These are phyloP conservation scores for Malus hybrid DNA, from an alignment of 331 rosid genomes.

Conservation along the genomic window DNA sequence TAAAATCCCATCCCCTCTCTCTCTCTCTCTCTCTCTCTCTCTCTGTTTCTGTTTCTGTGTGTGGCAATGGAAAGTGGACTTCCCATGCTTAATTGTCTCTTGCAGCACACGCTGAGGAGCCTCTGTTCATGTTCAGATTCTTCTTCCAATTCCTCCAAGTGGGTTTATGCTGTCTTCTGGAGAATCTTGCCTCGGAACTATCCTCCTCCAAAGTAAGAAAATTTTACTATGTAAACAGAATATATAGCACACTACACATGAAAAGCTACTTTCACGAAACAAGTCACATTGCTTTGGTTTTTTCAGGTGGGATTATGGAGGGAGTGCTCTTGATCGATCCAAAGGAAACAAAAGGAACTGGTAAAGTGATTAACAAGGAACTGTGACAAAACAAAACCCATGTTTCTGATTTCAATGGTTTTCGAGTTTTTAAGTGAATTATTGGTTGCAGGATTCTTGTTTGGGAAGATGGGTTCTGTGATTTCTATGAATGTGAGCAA, in stretches of 20 bases:
- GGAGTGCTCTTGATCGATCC: constrained; percentile 62
- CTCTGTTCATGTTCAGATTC: constrained; percentile 46
- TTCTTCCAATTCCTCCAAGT: constrained; percentile 56
- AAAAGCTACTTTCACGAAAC: neutral
- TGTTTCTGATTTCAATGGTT: neutral
- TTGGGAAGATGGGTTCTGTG: constrained; percentile 97
- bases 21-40: neutral
- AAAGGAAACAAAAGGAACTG: constrained; percentile 90
- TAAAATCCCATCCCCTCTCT: neutral
- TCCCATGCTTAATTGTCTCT: constrained; percentile 63
- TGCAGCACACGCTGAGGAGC: constrained; percentile 65
- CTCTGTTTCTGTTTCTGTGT: neutral
- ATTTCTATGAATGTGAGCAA: constrained; percentile 65
- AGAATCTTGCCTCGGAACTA: constrained; percentile 71
- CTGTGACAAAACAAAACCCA: constrained; percentile 9
- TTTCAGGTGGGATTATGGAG: constrained; percentile 89
- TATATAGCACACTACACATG: neutral
- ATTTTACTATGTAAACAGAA: constrained; percentile 1
- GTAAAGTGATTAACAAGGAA: constrained; percentile 21
- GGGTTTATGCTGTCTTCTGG: constrained; percentile 90
- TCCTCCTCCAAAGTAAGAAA: constrained; percentile 79
- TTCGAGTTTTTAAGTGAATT: neutral
- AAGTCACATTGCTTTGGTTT: constrained; percentile 7
- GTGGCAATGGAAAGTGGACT: constrained; percentile 59
- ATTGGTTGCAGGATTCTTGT: constrained; percentile 68